phyloP scores from a whole-genome alignment of 441 rosid genomes.

The Jatropha multifida region DNA sequence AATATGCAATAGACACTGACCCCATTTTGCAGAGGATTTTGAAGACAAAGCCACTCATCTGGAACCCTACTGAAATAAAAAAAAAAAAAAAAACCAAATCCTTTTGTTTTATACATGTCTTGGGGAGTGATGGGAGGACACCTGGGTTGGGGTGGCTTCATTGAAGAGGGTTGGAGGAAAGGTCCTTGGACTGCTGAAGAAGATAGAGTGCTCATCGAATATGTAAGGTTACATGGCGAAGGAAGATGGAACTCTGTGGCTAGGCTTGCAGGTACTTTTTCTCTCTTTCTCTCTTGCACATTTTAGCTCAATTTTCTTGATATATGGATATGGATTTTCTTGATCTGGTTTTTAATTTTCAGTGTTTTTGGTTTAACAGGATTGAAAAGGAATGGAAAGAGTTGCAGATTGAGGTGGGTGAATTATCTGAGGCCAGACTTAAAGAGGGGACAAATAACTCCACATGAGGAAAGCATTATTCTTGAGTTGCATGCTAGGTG shows the following conservation, averaged over 20 bases:
- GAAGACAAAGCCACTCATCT: conserved; percentile 17
- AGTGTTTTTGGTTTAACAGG: conserved; percentile 31
- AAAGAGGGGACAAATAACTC: conserved; percentile 89
- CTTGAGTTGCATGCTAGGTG: conserved; percentile 88
- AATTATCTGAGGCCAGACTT: conserved; percentile 96
- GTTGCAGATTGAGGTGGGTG: conserved; percentile 96
- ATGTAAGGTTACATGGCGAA: conserved; percentile 80
- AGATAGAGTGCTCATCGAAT: conserved; percentile 71
- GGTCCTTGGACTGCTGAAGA: conserved; percentile 98
- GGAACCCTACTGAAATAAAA: not conserved
- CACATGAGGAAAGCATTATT: conserved; percentile 80
- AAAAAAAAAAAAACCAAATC: not conserved
- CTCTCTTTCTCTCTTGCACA: not conserved
- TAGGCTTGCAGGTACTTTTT: conserved; percentile 58
- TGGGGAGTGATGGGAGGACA: conserved; percentile 68
- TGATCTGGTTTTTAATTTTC: not conserved
- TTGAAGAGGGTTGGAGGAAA: conserved; percentile 83
- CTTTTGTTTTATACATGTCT: conserved; percentile 29
- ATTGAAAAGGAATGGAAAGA: conserved; percentile 89
- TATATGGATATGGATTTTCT: not conserved
- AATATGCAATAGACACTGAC: conserved; percentile 36
- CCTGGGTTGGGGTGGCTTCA: conserved; percentile 52
- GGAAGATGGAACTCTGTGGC: conserved; percentile 97
- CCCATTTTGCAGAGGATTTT: conserved; percentile 35
- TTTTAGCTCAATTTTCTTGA: not conserved